Evolutionary conservation across 345 rosid species (phyloP).

Genomic region (Eucalyptus guilfoylei): DNA sequence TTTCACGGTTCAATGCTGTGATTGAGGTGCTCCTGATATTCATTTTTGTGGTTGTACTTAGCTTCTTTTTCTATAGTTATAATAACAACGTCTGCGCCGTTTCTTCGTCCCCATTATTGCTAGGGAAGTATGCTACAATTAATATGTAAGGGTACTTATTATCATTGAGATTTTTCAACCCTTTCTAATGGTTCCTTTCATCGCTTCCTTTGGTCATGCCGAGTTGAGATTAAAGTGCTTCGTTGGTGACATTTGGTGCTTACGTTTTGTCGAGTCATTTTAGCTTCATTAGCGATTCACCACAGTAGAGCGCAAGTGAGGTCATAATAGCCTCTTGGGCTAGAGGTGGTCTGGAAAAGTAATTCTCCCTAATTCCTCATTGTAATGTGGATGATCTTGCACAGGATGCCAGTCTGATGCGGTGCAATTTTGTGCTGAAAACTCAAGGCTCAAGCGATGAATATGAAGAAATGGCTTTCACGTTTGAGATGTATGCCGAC

Average conservation of each 20-base stretch:
- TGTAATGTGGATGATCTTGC: too few species aligned
- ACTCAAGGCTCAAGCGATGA: too few species aligned
- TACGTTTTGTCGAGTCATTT: background rate
- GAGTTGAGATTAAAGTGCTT: slow-evolving; percentile 5
- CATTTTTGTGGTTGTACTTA: background rate
- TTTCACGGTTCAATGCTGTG: background rate
- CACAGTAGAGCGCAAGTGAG: rapidly evolving
- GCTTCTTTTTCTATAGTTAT: background rate
- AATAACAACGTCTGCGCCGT: background rate
- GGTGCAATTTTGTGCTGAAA: too few species aligned
- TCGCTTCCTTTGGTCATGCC: slow-evolving; percentile 37
- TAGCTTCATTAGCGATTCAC: background rate
- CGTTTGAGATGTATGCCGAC: too few species aligned
- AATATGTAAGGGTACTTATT: background rate
- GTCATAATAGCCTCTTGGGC: background rate
- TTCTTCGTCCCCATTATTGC: background rate
- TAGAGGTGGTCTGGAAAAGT: background rate
- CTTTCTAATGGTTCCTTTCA: slow-evolving; percentile 5
- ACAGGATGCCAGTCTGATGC: too few species aligned
- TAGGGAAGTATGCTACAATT: background rate
- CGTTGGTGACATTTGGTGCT: background rate
- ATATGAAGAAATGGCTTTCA: too few species aligned
- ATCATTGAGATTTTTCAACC: background rate
- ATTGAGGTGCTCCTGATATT: background rate
- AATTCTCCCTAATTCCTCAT: too few species aligned